These are phyloP conservation scores for Avena eriantha DNA, from an alignment of 176 grass and related monocot species.

Conservation along the genomic window DNA sequence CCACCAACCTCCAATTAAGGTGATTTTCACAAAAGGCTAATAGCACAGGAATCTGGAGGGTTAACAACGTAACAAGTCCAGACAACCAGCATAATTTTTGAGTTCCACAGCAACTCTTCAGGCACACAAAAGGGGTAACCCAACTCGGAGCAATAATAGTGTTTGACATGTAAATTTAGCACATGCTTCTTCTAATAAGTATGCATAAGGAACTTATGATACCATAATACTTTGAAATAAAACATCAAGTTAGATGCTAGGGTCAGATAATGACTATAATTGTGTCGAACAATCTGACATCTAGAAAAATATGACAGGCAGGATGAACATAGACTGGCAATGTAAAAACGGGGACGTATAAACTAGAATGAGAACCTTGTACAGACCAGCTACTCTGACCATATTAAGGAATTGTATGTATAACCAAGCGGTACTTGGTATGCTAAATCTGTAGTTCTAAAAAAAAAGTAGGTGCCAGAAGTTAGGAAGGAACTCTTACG, in stretches of 20 bases:
- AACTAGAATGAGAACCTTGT: not conserved
- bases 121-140: conserved; percentile 1
- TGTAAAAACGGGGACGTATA: not conserved
- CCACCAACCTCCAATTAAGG: not conserved
- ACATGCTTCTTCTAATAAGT: not conserved
- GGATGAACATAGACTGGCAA: not conserved
- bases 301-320: not conserved
- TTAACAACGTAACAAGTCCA: not conserved
- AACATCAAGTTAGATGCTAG: conserved; percentile 6
- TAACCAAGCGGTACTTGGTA: not conserved
- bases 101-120: not conserved
- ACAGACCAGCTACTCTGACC: not conserved
- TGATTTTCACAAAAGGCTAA: not conserved
- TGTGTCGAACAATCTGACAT: conserved; percentile 19
- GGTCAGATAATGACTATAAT: not conserved
- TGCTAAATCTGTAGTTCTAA: not conserved
- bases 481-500: not conserved
- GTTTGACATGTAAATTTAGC: conserved; percentile 5
- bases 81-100: not conserved
- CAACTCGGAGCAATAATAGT: not conserved
- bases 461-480: not conserved
- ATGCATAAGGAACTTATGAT: not conserved
- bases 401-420: not conserved
- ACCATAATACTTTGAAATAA: conserved; percentile 27
- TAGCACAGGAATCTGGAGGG: not conserved